These are phyloP conservation scores for Dryas octopetala DNA, from an alignment of 306 rosid genomes.

Conservation along the genomic window DNA sequence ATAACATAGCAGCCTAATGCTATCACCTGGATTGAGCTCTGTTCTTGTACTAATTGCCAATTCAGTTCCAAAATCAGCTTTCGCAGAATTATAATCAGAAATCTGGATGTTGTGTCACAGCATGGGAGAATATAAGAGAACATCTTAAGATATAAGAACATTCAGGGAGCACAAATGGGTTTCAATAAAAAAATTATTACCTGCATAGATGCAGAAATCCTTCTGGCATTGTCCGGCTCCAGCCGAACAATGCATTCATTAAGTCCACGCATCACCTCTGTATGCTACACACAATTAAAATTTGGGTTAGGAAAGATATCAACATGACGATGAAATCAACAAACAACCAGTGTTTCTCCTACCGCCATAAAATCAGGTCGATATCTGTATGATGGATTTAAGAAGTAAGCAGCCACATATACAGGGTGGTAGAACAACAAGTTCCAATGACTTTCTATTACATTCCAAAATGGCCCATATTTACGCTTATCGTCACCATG, in stretches of 20 bases:
- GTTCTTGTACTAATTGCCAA: constrained; percentile 95
- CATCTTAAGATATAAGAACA: constrained; percentile 11
- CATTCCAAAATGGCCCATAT: constrained; percentile 86
- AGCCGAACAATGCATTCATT: constrained; percentile 84
- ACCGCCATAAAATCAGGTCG: constrained; percentile 81
- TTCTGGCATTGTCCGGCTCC: constrained; percentile 72
- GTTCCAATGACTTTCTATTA: constrained; percentile 75
- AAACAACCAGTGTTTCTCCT: constrained; percentile 36
- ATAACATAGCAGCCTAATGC: constrained; percentile 19
- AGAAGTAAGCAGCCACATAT: constrained; percentile 86
- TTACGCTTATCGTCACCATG: constrained; percentile 70
- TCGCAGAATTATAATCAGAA: constrained; percentile 76
- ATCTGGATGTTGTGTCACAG: constrained; percentile 44
- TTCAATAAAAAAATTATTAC: constrained; percentile 35
- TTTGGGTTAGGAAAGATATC: constrained; percentile 38
- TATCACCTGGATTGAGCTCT: constrained; percentile 83
- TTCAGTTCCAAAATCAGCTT: constrained; percentile 94
- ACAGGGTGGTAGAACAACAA: constrained; percentile 79
- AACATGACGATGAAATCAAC: constrained; percentile 23
- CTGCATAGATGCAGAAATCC: constrained; percentile 90
- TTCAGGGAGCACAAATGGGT: constrained; percentile 3
- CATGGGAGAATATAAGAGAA: constrained; percentile 18
- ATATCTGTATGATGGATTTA: constrained; percentile 85
- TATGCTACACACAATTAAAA: constrained; percentile 53
- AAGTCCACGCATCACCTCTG: constrained; percentile 83